A percentile compares a stretch with the other conserved stretches of the same genome.
Evolutionary conservation across 148 eudicot species (phyloP).

Genomic region (Chenopodium formosanum): DNA sequence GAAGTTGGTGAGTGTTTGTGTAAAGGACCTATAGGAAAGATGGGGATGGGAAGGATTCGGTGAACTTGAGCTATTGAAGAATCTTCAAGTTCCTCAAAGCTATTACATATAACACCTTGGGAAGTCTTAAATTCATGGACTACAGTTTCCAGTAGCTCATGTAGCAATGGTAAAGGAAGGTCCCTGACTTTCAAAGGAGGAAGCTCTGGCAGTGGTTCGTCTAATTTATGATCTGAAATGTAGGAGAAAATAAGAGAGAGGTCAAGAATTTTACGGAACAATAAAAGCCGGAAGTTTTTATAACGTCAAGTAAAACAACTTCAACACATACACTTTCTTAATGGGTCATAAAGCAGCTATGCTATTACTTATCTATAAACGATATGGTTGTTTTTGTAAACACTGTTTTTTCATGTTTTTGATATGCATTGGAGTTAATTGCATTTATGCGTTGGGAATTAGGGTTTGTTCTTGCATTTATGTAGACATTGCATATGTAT

Average conservation of each 20-base stretch:
- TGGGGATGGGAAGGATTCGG: constrained; percentile 7
- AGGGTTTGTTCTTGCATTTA: no score
- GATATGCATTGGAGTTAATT: no score
- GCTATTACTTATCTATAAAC: no score
- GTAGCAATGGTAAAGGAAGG: not conserved
- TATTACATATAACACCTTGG: constrained; percentile 33
- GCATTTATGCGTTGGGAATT: no score
- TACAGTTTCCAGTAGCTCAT: not conserved
- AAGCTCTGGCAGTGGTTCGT: not conserved
- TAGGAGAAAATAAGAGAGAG: not conserved
- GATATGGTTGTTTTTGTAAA: no score
- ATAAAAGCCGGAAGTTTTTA: constrained; percentile 29
- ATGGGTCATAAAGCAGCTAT: not conserved
- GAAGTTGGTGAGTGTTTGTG: not conserved
- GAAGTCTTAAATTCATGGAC: not conserved
- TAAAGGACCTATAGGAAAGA: not conserved
- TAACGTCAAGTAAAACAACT: constrained; percentile 8
- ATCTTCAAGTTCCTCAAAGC: constrained; percentile 32
- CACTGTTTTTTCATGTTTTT: no score
- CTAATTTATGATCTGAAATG: not conserved
- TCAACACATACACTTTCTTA: constrained; percentile 25
- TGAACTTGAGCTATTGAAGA: constrained; percentile 13
- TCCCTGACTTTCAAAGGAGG: not conserved
- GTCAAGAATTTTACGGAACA: not conserved
- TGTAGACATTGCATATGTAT: not conserved